Conservation (phyloP, 148 eudicot species). For the Cornus suecica region DNA sequence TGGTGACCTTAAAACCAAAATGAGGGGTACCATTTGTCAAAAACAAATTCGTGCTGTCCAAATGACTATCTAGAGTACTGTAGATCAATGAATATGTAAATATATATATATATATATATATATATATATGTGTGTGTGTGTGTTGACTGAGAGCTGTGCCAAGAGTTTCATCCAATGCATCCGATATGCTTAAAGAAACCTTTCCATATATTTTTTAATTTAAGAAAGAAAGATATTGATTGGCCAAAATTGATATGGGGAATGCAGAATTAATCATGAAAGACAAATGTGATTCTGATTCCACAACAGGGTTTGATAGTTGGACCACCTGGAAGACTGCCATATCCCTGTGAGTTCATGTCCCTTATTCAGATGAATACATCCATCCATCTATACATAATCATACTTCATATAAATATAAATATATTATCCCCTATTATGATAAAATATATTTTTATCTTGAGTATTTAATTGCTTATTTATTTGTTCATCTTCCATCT, state of each 20-base stretch:
- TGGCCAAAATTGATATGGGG: constrained; percentile 28
- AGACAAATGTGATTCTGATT: constrained; percentile 27
- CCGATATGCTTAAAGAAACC: constrained; percentile 1
- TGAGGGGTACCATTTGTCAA: background rate
- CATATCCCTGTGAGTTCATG: background rate
- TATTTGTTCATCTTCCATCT: too few relatives aligned
- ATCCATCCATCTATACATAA: background rate
- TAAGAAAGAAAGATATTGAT: constrained; percentile 9
- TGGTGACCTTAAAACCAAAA: background rate
- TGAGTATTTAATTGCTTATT: too few relatives aligned
- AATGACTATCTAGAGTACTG: background rate
- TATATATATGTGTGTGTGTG: too few relatives aligned
- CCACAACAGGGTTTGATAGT: constrained; percentile 24
- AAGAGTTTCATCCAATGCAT: constrained; percentile 15
- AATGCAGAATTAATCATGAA: constrained; percentile 45
- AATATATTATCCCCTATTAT: too few relatives aligned
- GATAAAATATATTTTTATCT: too few relatives aligned
- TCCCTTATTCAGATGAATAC: background rate
- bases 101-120: background rate
- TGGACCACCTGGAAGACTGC: constrained; percentile 54
- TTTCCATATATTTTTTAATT: constrained; percentile 4
- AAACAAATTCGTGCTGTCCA: background rate
- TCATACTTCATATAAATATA: too few relatives aligned
- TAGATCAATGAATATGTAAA: background rate
- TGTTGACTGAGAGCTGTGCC: constrained; percentile 7